Evolutionary conservation across 2,329 filamentous ascomycete species (phyloP).

Genomic region (Dactylonectria macrodidyma): DNA sequence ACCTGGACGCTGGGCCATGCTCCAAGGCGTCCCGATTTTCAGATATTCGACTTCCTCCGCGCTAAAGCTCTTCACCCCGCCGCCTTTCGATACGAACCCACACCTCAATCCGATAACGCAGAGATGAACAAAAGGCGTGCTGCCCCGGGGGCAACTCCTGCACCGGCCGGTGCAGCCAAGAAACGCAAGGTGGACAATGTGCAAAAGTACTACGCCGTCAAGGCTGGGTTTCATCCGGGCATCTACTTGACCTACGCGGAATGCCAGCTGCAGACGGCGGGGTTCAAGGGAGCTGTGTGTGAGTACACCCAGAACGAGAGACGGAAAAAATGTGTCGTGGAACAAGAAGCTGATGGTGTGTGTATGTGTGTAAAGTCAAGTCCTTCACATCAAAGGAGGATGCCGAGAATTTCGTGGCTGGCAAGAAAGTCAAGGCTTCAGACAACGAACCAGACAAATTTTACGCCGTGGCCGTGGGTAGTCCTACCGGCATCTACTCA

Average conservation of each 20-base stretch:
- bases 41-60: constrained; percentile 42
- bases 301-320: constrained; percentile 55
- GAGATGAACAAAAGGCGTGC: constrained; percentile 52
- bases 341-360: constrained; percentile 26
- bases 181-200: constrained; percentile 65
- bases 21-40: constrained; percentile 36
- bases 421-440: constrained; percentile 61
- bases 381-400: constrained; percentile 82
- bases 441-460: constrained; percentile 63
- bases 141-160: constrained; percentile 38
- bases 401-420: constrained; percentile 83
- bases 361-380: constrained; percentile 73
- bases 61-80: constrained; percentile 17
- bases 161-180: constrained; percentile 50
- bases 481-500: constrained; percentile 70
- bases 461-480: constrained; percentile 75
- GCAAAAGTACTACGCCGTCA: constrained; percentile 76
- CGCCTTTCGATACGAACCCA: constrained; percentile 17
- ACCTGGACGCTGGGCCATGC: constrained; percentile 39
- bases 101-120: constrained; percentile 18
- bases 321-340: background rate
- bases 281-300: constrained; percentile 78
- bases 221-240: constrained; percentile 68
- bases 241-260: constrained; percentile 75
- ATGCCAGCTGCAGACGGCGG: constrained; percentile 72